Percentiles rank a stretch among this genome's conserved stretches.
phyloP scores from a whole-genome alignment of 768 basidiomycete species.

The Boletus patriciae region DNA sequence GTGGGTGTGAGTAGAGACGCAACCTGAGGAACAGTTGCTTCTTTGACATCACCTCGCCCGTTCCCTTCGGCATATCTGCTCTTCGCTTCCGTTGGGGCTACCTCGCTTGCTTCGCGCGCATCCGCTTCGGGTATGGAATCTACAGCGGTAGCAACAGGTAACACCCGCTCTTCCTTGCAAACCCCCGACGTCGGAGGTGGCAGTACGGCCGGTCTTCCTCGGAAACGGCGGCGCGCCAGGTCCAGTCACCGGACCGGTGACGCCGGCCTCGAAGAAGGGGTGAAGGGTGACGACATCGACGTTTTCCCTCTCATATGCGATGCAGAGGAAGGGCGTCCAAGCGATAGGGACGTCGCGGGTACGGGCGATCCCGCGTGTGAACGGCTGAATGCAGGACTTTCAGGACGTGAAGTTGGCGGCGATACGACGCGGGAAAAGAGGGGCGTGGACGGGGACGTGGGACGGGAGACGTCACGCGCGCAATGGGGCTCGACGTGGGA shows the following conservation, averaged over 20 bases:
- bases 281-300: constrained; percentile 28
- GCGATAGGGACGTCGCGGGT: constrained; percentile 15
- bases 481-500: constrained; percentile 25
- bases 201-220: constrained; percentile 43
- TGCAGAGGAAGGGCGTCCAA: constrained; percentile 1
- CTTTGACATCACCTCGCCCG: not conserved
- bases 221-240: constrained; percentile 57
- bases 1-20: not conserved
- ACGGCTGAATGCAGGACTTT: constrained; percentile 23
- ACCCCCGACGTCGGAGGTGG: constrained; percentile 18
- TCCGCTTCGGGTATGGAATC: too few relatives aligned
- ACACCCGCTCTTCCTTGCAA: too few relatives aligned
- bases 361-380: constrained; percentile 29
- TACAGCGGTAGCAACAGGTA: too few relatives aligned
- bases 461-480: constrained; percentile 18
- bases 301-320: constrained; percentile 18
- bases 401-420: constrained; percentile 35
- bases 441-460: constrained; percentile 37
- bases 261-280: constrained; percentile 32
- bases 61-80: not conserved
- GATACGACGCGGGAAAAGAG: constrained; percentile 23
- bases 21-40: not conserved
- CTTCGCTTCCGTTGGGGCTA: too few relatives aligned
- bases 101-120: too few relatives aligned
- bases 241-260: constrained; percentile 34